Evolutionary conservation across 352 stramenopile genomes (phyloP), one percentile per base, ranked within the genome.

Genomic region (Phytophthora syringae): DNA sequence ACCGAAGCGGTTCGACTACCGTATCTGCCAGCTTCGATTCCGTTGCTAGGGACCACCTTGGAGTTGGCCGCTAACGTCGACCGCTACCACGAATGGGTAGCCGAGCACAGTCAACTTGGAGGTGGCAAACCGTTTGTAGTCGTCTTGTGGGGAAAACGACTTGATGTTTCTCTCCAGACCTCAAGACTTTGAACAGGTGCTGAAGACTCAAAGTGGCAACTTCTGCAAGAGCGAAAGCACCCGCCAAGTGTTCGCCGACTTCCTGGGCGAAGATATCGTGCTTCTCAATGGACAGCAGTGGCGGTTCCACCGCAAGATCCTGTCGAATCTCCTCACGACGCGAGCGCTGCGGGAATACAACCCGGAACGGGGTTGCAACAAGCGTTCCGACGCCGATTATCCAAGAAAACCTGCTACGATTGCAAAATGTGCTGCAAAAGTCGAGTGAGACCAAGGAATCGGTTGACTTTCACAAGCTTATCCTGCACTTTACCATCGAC

Each of bases 131-230:
- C 49, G 30, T 66, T 71, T 15, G 40, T 43, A 16, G 50, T 22
- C 58, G 61, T 36, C 57, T 72, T 10, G 60, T 67, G 68, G 64
- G 2, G 45, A 59, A 13, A 71, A 64, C 28, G 50, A 58, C 22
- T 56, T 61, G 50, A 18, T 82, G 47, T 40, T 76, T 22, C 44
- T 74, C n/a, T 32, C 69, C 16, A 61, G 60, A 25, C 66, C 71
- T 3, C 61, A 79, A 52, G 40, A 67, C 18, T 76, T 77, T 16
- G 68, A 82, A 22, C 59, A 79, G 24, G 55, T 83, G 6, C 20
- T 74, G 20, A 78, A 74, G 60, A 70, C 55, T 13, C 72, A 80
- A 27, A 79, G 74, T 36, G 53, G 74, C 13, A 60, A 49, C 32
- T 80, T 82, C 32, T 56, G 44, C 52, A 82, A 82, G 52, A 64